Evolutionary conservation across 2,329 filamentous ascomycete species (phyloP).

Genomic region (Elsinoe ampelina): DNA sequence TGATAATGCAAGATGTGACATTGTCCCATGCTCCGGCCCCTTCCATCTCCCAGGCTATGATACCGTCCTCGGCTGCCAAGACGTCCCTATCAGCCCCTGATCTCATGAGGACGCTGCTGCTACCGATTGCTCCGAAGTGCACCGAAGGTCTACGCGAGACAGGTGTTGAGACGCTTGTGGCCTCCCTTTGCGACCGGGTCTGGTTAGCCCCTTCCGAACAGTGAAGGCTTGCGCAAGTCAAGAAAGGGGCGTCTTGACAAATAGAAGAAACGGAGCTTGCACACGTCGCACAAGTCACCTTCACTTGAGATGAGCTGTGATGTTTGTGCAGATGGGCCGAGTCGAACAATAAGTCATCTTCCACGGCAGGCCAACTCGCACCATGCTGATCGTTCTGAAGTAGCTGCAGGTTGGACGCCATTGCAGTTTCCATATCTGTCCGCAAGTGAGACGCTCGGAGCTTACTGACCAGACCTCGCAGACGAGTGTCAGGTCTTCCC

Average conservation of each 20-base stretch:
- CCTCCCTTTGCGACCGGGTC: not conserved
- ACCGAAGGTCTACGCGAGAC: not conserved
- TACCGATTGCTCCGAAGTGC: conserved; percentile 13
- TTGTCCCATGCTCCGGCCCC: conserved; percentile 16
- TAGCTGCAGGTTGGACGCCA: not conserved
- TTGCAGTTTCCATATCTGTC: not conserved
- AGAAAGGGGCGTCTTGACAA: not conserved
- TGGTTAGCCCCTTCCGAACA: not conserved
- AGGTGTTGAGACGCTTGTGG: too few species aligned
- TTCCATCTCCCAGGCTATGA: conserved; percentile 18
- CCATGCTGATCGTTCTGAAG: not conserved
- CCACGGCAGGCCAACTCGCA: conserved; percentile 17
- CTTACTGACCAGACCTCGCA: conserved; percentile 12
- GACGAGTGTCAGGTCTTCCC: not conserved
- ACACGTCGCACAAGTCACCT: not conserved
- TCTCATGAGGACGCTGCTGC: conserved; percentile 10
- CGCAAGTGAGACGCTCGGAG: conserved; percentile 4
- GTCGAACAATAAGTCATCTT: conserved; percentile 20
- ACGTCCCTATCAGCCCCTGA: conserved; percentile 10
- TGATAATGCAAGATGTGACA: conserved; percentile 15
- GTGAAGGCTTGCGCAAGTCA: not conserved
- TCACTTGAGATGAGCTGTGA: not conserved
- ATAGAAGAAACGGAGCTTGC: not conserved
- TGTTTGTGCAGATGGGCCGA: conserved; percentile 20
- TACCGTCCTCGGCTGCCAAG: not conserved